These are phyloP conservation scores for Ophiostoma himal-ulmi DNA, from an alignment of 2,329 filamentous ascomycete species.

Conservation along the genomic window DNA sequence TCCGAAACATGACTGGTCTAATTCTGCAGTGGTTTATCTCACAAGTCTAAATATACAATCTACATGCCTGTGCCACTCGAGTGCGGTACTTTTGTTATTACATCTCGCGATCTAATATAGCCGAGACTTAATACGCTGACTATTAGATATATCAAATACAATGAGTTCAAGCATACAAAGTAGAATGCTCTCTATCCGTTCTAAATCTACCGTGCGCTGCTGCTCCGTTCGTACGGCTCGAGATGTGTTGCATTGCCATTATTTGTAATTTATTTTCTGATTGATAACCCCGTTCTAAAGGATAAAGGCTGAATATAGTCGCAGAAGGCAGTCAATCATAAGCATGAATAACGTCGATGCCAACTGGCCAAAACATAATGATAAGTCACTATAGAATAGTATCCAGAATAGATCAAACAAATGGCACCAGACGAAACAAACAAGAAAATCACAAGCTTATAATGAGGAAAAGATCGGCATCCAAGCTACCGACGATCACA, in stretches of 20 bases:
- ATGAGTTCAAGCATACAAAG: background rate
- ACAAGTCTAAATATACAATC: too few relatives aligned
- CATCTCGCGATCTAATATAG: background rate
- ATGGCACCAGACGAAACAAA: background rate
- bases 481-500: background rate
- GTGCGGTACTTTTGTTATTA: background rate
- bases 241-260: constrained; percentile 3
- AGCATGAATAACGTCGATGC: background rate
- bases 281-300: background rate
- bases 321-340: background rate
- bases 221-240: background rate
- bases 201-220: constrained; percentile 2
- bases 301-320: background rate
- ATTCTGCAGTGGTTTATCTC: background rate
- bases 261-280: background rate
- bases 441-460: background rate
- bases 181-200: background rate
- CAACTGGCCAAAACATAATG: background rate
- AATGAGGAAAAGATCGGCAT: background rate
- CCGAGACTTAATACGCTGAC: background rate
- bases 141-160: background rate
- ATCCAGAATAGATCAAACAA: background rate
- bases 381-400: background rate
- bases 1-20: background rate
- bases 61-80: background rate